phyloP scores from a whole-genome alignment of 768 basidiomycete genomes.

The Fomitopsis serialis region DNA sequence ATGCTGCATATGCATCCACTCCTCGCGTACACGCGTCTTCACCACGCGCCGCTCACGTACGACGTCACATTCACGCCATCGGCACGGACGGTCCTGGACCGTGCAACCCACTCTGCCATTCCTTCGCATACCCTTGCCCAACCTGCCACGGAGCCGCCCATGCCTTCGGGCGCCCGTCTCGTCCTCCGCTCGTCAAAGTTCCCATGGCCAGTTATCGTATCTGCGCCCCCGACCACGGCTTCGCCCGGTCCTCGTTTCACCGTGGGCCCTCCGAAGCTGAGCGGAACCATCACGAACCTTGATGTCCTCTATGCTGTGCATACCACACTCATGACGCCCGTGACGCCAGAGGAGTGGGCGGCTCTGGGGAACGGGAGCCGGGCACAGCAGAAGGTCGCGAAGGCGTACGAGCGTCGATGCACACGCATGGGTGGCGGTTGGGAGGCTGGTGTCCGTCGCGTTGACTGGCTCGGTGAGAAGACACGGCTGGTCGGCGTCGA shows the following conservation, averaged over 20 bases:
- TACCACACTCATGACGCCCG: constrained; percentile 45
- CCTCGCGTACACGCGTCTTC: constrained; percentile 48
- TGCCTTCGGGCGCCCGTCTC: constrained; percentile 37
- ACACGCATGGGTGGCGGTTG: constrained; percentile 56
- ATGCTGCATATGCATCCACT: constrained; percentile 60
- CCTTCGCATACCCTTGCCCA: constrained; percentile 52
- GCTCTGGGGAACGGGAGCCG: constrained; percentile 49
- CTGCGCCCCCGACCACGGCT: constrained; percentile 12
- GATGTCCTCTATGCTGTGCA: constrained; percentile 61
- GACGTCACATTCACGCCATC: constrained; percentile 54
- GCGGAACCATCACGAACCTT: constrained; percentile 45
- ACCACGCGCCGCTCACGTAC: constrained; percentile 58
- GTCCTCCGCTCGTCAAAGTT: constrained; percentile 52
- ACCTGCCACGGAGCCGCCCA: constrained; percentile 62
- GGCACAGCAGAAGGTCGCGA: constrained; percentile 52
- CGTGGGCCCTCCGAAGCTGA: constrained; percentile 21
- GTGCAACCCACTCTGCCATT: constrained; percentile 46
- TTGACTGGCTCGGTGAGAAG: constrained; percentile 64
- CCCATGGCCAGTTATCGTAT: constrained; percentile 56
- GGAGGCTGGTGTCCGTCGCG: constrained; percentile 61
- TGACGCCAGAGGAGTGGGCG: constrained; percentile 64
- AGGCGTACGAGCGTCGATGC: constrained; percentile 61
- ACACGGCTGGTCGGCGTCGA: constrained; percentile 58
- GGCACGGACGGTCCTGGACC: constrained; percentile 51
- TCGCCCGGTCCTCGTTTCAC: constrained; percentile 20